A percentile compares a stretch with the other conserved stretches of the same genome.
Evolutionary conservation across 139 green algal species (phyloP).

Genomic region (Asterochloris erici): DNA sequence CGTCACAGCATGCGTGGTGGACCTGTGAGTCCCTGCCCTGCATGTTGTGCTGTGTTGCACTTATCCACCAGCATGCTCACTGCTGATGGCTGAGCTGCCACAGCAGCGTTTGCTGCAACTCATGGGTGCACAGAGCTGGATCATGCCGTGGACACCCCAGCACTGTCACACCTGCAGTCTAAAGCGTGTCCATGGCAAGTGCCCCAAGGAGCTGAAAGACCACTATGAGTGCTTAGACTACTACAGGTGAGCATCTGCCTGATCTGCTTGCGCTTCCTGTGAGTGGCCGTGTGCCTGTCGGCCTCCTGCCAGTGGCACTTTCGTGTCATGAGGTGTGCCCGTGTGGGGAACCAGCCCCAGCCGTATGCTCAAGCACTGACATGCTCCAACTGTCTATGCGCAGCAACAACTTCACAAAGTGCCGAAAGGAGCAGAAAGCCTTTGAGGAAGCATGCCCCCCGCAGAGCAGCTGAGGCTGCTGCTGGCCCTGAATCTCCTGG

Average conservation of each 20-base stretch:
- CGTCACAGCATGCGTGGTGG: constrained; percentile 56
- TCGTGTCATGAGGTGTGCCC: neutral
- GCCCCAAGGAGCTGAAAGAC: constrained; percentile 47
- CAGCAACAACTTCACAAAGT: constrained; percentile 60
- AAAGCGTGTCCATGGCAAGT: constrained; percentile 52
- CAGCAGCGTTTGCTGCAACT: neutral
- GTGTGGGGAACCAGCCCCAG: neutral
- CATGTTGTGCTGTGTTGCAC: neutral
- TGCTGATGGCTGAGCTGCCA: neutral
- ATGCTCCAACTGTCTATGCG: constrained; percentile 4
- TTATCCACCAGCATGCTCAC: neutral
- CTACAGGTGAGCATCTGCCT: constrained; percentile 37
- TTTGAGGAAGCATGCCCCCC: constrained; percentile 26
- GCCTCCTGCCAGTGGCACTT: neutral
- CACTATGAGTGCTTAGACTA: constrained; percentile 71
- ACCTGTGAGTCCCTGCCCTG: constrained; percentile 36
- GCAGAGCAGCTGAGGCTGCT: no score
- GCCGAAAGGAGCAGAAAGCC: constrained; percentile 51
- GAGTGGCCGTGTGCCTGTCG: no score
- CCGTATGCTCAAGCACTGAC: neutral
- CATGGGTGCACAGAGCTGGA: neutral
- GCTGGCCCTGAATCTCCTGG: no score
- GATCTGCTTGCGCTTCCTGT: neutral
- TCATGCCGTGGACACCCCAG: neutral
- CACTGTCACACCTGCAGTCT: constrained; percentile 30